Base-by-base conservation (phyloP, 2,329 filamentous ascomycete genomes). In the Orbilia javanica region DNA sequence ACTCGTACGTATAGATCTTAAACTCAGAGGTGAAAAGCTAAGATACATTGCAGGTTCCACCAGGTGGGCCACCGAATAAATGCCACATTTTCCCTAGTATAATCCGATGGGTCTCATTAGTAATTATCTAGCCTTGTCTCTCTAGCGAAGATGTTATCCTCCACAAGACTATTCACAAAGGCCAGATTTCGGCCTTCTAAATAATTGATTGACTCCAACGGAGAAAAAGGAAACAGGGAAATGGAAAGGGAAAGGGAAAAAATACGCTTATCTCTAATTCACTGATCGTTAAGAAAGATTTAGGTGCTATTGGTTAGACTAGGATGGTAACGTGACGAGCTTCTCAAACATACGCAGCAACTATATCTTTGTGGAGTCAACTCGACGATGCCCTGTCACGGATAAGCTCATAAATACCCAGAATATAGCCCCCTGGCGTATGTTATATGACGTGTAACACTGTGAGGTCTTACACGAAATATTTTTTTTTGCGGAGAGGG, bases 371-470 rank as follows among this genome's bases (percentile, higher is more conserved):
- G 63, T 57, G 65, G 65, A 48, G 60, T 18, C 64, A 53, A 53
- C 22, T 31, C 36, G 15, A 64, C 46, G 27, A 55, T 52, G 63
- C 50, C 63, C 27, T 44, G 29, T 53, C 27, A 20, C 62, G 64
- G 64, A 68, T 63, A 68, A 57, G 55, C 29, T 65, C 55, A 69
- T 70, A 69, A 70, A 69, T 70, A 50, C 48, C 48, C 64, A 75
- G 36, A 57, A 53, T 76, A 76, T 70, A 76, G 55, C 46, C 63
- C 65, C 64, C 55, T 70, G 20, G 65, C 25, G 36, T 60, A 69
- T 70, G 50, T 63, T 62, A 76, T 76, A 76, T 76, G 65, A 69
- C 72, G 72, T 76, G 72, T 76, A 76, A 76, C 72, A 76, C 55
- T 39, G 50, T 60, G 29, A 25, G 22, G 68, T 65, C 48, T 34